These are phyloP conservation scores for Deuterostichococcus epilithicus DNA, from an alignment of 139 green algal genomes.

Conservation along the genomic window DNA sequence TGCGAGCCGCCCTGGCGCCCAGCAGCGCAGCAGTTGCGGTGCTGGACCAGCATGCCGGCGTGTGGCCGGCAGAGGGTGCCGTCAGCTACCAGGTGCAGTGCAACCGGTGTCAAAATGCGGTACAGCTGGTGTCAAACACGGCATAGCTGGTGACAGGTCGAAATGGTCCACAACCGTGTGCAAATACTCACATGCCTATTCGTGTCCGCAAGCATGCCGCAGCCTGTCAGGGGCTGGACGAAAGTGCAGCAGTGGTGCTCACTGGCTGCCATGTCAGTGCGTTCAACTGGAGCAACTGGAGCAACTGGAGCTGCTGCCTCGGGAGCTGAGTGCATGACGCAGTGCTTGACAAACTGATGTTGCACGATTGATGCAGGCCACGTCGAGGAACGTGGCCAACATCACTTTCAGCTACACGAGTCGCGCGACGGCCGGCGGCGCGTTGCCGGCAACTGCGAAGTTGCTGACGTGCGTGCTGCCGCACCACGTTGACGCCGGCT, in stretches of 20 bases:
- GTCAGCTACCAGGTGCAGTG: background rate
- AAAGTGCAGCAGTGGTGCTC: too few species aligned
- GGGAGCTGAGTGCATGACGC: too few species aligned
- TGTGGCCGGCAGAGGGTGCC: background rate
- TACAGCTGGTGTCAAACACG: too few species aligned
- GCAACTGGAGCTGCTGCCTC: too few species aligned
- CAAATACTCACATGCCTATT: too few species aligned
- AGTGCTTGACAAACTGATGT: too few species aligned
- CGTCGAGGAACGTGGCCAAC: background rate
- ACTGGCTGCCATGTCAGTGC: too few species aligned
- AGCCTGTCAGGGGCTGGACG: too few species aligned
- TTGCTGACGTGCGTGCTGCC: constrained; percentile 26
- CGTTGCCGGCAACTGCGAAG: background rate
- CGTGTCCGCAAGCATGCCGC: too few species aligned
- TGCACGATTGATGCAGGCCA: background rate
- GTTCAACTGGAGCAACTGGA: too few species aligned
- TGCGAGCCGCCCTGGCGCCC: constrained; percentile 28
- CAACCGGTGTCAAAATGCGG: background rate
- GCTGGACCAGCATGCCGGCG: background rate
- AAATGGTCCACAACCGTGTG: too few species aligned
- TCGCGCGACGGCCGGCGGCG: background rate
- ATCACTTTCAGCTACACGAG: background rate
- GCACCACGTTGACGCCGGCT: constrained; percentile 15
- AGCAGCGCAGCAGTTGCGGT: constrained; percentile 7
- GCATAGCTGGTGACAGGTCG: too few species aligned